These are phyloP conservation scores for Penium margaritaceum DNA, from an alignment of 139 green algal genomes.

Conservation along the genomic window DNA sequence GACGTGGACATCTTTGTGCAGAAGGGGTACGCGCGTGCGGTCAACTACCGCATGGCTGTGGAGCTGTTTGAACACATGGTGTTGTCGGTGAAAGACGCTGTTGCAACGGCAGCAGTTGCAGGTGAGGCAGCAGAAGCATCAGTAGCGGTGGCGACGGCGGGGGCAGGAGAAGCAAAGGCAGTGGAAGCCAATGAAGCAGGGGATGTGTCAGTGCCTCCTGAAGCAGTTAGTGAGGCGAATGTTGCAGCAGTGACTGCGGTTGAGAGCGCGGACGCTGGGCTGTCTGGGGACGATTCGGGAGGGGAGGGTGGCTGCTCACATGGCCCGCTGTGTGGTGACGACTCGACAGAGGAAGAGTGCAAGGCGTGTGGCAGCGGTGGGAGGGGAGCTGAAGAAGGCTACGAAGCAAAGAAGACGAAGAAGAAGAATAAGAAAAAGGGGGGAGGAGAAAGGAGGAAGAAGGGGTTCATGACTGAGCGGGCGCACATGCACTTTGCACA, in stretches of 20 bases:
- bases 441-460: conserved; percentile 6
- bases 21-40: conserved; percentile 25
- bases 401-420: conserved; percentile 4
- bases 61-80: conserved; percentile 32
- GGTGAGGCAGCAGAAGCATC: background rate
- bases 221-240: too few species aligned
- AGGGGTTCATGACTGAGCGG: background rate
- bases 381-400: too few species aligned
- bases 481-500: conserved; percentile 35
- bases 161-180: background rate
- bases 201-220: too few species aligned
- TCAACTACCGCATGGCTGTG: conserved; percentile 42
- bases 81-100: conserved; percentile 15
- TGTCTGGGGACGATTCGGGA: too few species aligned
- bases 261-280: too few species aligned
- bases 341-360: background rate
- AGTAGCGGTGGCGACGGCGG: background rate
- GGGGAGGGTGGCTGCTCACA: too few species aligned
- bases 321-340: too few species aligned
- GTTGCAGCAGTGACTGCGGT: too few species aligned
- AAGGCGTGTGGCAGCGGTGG: background rate
- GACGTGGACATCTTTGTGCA: conserved; percentile 27
- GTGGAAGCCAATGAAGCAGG: too few species aligned
- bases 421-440: background rate
- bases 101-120: conserved; percentile 9